Conservation (phyloP, 2,329 filamentous ascomycete genomes). For the Ophiostoma sp. region DNA sequence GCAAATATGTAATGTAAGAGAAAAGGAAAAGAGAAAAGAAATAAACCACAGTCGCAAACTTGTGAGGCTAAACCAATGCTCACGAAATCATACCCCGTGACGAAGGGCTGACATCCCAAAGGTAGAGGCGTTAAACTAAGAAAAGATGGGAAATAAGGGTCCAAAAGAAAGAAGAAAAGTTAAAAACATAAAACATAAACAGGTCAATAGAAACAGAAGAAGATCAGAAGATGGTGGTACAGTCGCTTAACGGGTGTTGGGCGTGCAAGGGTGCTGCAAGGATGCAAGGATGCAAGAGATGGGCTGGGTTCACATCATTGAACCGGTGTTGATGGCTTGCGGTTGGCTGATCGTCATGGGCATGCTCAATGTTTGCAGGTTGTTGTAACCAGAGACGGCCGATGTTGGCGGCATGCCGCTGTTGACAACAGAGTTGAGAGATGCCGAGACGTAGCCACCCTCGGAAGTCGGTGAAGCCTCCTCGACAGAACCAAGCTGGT, state of each 20-base stretch:
- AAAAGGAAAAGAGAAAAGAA: background rate
- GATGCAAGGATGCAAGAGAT: background rate
- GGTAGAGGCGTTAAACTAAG: conserved; percentile 22
- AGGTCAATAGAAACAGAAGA: conserved; percentile 23
- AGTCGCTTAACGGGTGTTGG: conserved; percentile 14
- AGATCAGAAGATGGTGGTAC: conserved; percentile 19
- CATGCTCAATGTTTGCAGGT: conserved; percentile 58
- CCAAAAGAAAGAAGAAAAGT: conserved; percentile 20
- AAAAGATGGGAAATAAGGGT: background rate
- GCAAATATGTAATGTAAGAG: background rate
- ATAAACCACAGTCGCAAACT: conserved; percentile 15
- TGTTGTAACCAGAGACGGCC: conserved; percentile 46
- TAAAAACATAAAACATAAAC: conserved; percentile 23
- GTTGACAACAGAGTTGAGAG: conserved; percentile 45
- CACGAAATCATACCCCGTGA: conserved; percentile 25
- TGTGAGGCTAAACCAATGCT: conserved; percentile 23
- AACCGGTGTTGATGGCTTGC: conserved; percentile 37
- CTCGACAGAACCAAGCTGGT: conserved; percentile 74
- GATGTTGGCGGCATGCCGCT: conserved; percentile 30
- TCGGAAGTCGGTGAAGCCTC: conserved; percentile 72
- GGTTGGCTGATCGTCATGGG: conserved; percentile 59
- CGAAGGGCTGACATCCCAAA: conserved; percentile 21
- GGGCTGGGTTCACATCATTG: conserved; percentile 37
- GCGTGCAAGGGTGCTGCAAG: background rate
- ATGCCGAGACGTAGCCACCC: conserved; percentile 53